These are phyloP conservation scores for Mucor velutinosus DNA, from an alignment of 371 early-diverging fungal genomes.

Conservation along the genomic window DNA sequence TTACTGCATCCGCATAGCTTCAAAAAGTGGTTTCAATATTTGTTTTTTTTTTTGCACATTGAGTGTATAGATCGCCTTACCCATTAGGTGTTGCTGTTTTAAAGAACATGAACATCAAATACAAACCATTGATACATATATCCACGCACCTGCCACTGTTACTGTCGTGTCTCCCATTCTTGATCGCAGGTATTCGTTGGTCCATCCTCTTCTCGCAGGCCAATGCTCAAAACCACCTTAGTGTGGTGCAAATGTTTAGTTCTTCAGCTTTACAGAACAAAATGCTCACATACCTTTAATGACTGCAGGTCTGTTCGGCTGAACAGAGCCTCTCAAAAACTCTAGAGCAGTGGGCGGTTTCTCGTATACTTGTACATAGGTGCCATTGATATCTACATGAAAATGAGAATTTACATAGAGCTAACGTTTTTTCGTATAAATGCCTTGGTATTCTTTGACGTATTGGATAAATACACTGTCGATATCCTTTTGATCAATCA, in stretches of 20 bases:
- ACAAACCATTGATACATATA: not conserved
- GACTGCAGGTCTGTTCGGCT: conserved; percentile 48
- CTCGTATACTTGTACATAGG: conserved; percentile 25
- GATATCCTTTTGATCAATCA: conserved; percentile 17
- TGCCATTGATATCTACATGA: conserved; percentile 46
- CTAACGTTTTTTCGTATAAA: not conserved
- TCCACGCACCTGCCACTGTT: conserved; percentile 61
- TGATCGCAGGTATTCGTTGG: conserved; percentile 57
- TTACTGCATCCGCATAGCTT: conserved; percentile 72
- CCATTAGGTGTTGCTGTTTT: conserved; percentile 45
- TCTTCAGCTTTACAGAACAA: too few species aligned
- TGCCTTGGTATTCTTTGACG: conserved; percentile 53
- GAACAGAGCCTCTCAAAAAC: conserved; percentile 41
- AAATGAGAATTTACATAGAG: not conserved
- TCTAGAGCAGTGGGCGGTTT: conserved; percentile 45
- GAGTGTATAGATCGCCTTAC: conserved; percentile 15
- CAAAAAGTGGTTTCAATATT: conserved; percentile 1
- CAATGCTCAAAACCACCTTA: conserved; percentile 51
- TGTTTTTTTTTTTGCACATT: not conserved
- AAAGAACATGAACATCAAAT: not conserved
- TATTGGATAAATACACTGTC: conserved; percentile 29
- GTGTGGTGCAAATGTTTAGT: too few species aligned
- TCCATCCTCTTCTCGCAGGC: conserved; percentile 69
- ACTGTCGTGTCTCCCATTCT: conserved; percentile 51
- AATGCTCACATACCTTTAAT: conserved; percentile 32